Evolutionary conservation across 202 grass and related monocot species (phyloP), one percentile per base, ranked within the genome.

Genomic region (Cymbopogon flexuosus): DNA sequence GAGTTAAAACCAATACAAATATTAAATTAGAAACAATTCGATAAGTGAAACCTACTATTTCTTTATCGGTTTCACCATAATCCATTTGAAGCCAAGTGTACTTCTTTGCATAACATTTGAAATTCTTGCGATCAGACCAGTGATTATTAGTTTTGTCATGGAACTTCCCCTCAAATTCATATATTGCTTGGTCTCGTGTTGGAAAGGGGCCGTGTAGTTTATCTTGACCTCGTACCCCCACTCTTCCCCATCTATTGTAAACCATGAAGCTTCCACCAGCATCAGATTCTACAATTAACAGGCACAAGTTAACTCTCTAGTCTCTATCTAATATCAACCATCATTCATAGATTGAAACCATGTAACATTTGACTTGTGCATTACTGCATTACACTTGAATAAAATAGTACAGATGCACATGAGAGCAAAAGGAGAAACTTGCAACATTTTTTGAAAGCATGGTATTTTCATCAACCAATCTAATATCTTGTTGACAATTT

Each of bases 221-320:
- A 80, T 93, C 83, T 82, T 94, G 95, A 61, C 92, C 92, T 82
- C 65, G 82, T 65, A 64, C 84, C 77, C 95, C 92, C 70, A 98
- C 95, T 84, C 95, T 93, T 18, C 95, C 95, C 94, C 94, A 97
- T 89, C 94, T 92, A 80, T 87, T 92, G 90, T 90, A 93, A 85
- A 97, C 86, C 92, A 93, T 91, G 70, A 89, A 98, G 58, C 57
- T 84, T 82, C 75, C 81, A 69, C 84, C 92, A 89, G 77, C 84
- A 80, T 98, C 92, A 84, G 90, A 87, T 89, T 93, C 95, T 97
- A 84, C 46, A 93, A 79, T 61, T 18, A 88, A 88, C 27, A 66
- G 18, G 41, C 37, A 62, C 19, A 34, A 57, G 68, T 85, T 72
- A 79, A 52, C 46, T 16, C 56, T 33, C 45, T 22, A 77, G 14